Evolutionary conservation across 306 rosid genomes (phyloP).

Genomic region (Hippophae tibetana): DNA sequence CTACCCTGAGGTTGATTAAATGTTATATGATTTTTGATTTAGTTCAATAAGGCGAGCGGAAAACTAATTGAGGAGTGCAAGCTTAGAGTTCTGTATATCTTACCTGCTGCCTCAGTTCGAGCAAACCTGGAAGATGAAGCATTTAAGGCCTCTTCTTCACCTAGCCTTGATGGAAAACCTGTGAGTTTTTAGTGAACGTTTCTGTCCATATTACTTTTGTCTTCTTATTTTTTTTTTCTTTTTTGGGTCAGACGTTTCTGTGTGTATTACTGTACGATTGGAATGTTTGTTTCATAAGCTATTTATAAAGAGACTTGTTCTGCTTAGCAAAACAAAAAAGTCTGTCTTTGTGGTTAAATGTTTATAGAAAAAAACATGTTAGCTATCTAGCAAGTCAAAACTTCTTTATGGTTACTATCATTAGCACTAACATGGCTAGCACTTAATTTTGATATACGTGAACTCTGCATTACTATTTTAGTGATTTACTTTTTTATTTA

Average conservation of each 20-base stretch:
- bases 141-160: slow-evolving; percentile 28
- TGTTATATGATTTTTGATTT: slow-evolving; percentile 19
- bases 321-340: too few relatives aligned
- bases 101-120: slow-evolving; percentile 29
- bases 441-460: background rate
- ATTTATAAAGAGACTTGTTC: too few relatives aligned
- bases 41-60: slow-evolving; percentile 85
- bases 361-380: too few relatives aligned
- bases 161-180: slow-evolving; percentile 35
- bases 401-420: too few relatives aligned
- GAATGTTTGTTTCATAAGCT: too few relatives aligned
- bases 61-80: slow-evolving; percentile 70
- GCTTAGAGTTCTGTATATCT: slow-evolving; percentile 59
- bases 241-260: background rate
- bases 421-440: too few relatives aligned
- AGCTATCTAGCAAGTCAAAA: too few relatives aligned
- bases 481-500: slow-evolving; percentile 20
- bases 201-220: too few relatives aligned
- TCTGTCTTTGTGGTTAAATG: too few relatives aligned
- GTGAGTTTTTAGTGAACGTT: slow-evolving; percentile 39
- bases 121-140: slow-evolving; percentile 61
- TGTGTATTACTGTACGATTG: too few relatives aligned
- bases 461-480: slow-evolving; percentile 5
- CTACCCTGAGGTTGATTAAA: slow-evolving; percentile 7
- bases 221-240: too few relatives aligned